Evolutionary conservation across 2,329 filamentous ascomycete genomes (phyloP).

Genomic region (Epichloe hybrida): DNA sequence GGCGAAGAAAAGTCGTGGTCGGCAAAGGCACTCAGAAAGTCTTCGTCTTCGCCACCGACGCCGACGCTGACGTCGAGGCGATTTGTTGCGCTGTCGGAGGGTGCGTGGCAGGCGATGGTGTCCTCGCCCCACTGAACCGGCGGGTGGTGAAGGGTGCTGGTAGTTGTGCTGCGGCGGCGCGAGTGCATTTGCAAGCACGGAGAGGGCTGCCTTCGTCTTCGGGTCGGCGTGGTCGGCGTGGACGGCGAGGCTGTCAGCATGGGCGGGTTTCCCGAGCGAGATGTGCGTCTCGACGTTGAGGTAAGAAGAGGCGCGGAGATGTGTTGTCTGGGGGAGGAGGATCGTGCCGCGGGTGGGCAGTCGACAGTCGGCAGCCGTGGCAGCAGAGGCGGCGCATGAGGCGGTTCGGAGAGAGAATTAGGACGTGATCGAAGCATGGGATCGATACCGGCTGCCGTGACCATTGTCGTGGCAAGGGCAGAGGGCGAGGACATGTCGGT

Average conservation of each 20-base stretch:
- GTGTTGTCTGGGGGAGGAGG: conserved; percentile 8
- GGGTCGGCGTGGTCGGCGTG: conserved; percentile 1
- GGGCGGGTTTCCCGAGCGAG: background rate
- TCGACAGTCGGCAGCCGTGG: conserved; percentile 4
- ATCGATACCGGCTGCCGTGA: background rate
- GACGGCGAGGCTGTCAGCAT: background rate
- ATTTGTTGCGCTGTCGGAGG: background rate
- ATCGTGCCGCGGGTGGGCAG: conserved; percentile 7
- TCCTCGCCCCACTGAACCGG: conserved; percentile 6
- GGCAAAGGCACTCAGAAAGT: conserved; percentile 14
- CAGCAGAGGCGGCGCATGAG: background rate
- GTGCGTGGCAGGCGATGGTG: conserved; percentile 1
- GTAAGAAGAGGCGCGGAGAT: background rate
- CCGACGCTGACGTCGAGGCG: background rate
- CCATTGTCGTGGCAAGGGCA: background rate
- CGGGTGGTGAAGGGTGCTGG: background rate
- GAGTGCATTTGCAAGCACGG: background rate
- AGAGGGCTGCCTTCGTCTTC: background rate
- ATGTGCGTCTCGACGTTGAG: background rate
- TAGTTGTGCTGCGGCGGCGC: background rate
- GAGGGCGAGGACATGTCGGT: background rate
- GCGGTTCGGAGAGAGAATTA: background rate
- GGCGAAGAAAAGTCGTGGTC: conserved; percentile 22
- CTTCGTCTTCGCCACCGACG: conserved; percentile 9
- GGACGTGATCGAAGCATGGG: background rate